Conservation (phyloP, 2,329 filamentous ascomycete genomes). For the Cladophialophora bantiana region DNA sequence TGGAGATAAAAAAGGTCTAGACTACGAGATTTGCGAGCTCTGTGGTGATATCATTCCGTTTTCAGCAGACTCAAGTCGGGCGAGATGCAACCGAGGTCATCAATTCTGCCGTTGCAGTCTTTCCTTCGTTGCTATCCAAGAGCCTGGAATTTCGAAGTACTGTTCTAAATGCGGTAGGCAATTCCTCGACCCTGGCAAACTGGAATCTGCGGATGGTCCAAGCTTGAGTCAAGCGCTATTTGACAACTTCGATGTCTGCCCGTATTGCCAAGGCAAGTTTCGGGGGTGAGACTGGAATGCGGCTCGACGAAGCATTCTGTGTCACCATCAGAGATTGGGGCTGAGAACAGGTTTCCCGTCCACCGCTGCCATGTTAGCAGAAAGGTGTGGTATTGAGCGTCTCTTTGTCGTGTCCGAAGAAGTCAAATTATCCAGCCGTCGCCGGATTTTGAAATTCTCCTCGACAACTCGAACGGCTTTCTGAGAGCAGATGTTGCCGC, state of each 20-base stretch:
- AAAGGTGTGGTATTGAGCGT: background rate
- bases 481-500: conserved; percentile 29
- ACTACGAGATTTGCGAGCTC: conserved; percentile 36
- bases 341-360: conserved; percentile 30
- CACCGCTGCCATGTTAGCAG: background rate
- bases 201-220: conserved; percentile 34
- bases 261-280: conserved; percentile 41
- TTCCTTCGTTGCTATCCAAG: conserved; percentile 41
- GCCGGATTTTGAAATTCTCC: conserved; percentile 3
- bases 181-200: conserved; percentile 38
- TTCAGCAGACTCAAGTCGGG: conserved; percentile 14
- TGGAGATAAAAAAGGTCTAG: conserved; percentile 5
- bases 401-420: conserved; percentile 31
- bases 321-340: conserved; percentile 29
- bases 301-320: conserved; percentile 33
- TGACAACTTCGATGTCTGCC: conserved; percentile 40
- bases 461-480: conserved; percentile 12
- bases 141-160: conserved; percentile 41
- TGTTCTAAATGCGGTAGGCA: conserved; percentile 41
- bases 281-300: conserved; percentile 39
- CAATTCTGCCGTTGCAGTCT: conserved; percentile 40
- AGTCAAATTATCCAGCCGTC: conserved; percentile 24
- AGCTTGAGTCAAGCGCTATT: conserved; percentile 39
- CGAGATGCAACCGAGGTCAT: conserved; percentile 37
- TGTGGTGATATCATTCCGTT: conserved; percentile 34